Evolutionary conservation across 2,329 filamentous ascomycete species (phyloP).

Genomic region (Penicillium crustosum): DNA sequence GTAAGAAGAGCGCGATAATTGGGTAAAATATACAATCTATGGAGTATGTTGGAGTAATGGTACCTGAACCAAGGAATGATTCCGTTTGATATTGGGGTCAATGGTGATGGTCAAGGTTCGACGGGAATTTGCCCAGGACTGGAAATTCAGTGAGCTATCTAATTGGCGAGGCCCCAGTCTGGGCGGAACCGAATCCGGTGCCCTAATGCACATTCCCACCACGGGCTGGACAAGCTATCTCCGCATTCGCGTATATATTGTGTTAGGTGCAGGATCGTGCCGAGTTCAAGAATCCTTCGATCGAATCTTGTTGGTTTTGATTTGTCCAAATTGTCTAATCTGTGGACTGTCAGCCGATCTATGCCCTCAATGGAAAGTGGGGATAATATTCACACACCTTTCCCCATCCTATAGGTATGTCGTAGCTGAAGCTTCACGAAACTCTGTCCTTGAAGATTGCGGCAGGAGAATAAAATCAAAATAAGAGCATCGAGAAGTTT

Average conservation of each 20-base stretch:
- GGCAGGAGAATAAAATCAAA: background rate
- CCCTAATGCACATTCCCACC: slow-evolving; percentile 1
- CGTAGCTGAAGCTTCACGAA: background rate
- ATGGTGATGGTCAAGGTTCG: background rate
- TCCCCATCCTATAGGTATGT: background rate
- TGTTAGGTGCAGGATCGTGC: background rate
- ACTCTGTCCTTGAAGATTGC: background rate
- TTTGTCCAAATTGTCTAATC: background rate
- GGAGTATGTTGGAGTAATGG: background rate
- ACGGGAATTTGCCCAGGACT: background rate
- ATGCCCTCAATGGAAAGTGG: slow-evolving; percentile 6
- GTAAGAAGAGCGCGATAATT: background rate
- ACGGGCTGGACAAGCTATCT: background rate
- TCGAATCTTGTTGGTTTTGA: background rate
- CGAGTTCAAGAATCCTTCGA: slow-evolving; percentile 1
- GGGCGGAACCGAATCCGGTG: background rate
- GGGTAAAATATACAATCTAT: background rate
- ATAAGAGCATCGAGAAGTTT: slow-evolving; percentile 15
- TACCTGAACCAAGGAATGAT: background rate
- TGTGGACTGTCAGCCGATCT: slow-evolving; percentile 3
- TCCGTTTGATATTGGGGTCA: background rate
- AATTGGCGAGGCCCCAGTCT: background rate
- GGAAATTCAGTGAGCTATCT: background rate
- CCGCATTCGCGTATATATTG: slow-evolving; percentile 2
- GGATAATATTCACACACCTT: background rate